phyloP scores from a whole-genome alignment of 1,284 basidiomycete species.

The Stereum hirsutum region DNA sequence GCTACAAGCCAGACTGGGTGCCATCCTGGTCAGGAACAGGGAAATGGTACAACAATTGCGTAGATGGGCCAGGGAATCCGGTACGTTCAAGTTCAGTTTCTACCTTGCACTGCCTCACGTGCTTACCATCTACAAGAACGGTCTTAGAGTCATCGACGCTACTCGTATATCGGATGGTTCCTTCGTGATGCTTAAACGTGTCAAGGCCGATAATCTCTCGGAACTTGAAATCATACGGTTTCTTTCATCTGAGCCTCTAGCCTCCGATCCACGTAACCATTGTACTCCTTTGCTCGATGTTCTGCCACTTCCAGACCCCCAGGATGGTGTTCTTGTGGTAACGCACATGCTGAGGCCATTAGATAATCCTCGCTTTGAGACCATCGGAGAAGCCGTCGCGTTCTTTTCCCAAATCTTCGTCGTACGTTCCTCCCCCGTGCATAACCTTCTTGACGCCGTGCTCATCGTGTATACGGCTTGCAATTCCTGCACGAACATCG shows the following conservation, averaged over 20 bases:
- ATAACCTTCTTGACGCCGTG: not conserved
- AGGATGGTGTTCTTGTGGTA: constrained; percentile 13
- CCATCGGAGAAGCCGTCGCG: constrained; percentile 19
- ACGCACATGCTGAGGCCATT: constrained; percentile 17
- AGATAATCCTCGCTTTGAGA: constrained; percentile 15
- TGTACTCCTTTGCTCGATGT: constrained; percentile 17
- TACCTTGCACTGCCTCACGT: rapidly evolving
- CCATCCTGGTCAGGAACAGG: constrained; percentile 17
- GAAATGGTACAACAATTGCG: constrained; percentile 5
- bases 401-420: constrained; percentile 21
- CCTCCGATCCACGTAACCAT: constrained; percentile 17
- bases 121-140: not conserved
- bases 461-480: constrained; percentile 12
- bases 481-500: constrained; percentile 16
- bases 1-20: constrained; percentile 17
- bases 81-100: not conserved
- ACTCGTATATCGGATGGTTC: constrained; percentile 10
- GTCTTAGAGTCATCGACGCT: constrained; percentile 12
- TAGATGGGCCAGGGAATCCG: constrained; percentile 12
- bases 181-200: constrained; percentile 16
- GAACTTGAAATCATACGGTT: constrained; percentile 13
- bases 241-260: constrained; percentile 13
- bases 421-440: constrained; percentile 9
- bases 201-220: constrained; percentile 5
- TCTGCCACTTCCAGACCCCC: constrained; percentile 11